Evolutionary conservation across 1,284 basidiomycete species (phyloP).

Genomic region (Ustilago bromivora): DNA sequence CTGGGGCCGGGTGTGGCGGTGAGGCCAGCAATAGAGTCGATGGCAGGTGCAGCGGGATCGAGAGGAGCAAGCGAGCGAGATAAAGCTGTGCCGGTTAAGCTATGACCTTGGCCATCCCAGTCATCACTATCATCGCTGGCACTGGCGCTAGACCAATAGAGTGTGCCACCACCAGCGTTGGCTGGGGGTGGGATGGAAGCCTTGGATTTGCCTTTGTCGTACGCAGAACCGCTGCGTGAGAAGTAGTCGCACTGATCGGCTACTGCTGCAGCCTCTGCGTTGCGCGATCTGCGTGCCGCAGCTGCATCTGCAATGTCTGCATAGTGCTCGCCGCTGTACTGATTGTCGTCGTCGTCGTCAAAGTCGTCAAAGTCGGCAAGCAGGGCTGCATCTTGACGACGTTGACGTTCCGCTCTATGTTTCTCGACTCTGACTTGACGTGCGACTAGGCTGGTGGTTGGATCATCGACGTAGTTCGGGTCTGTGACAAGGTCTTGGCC

Average conservation of each 20-base stretch:
- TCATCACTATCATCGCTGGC: slow-evolving; percentile 52
- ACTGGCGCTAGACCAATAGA: slow-evolving; percentile 37
- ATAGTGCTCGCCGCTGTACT: slow-evolving; percentile 16
- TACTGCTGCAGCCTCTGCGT: slow-evolving; percentile 13
- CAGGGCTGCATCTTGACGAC: slow-evolving; percentile 36
- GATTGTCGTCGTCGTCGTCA: slow-evolving; percentile 27
- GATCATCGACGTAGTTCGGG: slow-evolving; percentile 28
- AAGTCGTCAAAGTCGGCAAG: slow-evolving; percentile 38
- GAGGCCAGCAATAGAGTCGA: slow-evolving; percentile 17
- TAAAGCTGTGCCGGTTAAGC: not conserved
- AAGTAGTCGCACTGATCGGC: slow-evolving; percentile 48
- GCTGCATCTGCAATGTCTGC: slow-evolving; percentile 25
- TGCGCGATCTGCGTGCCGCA: slow-evolving; percentile 14
- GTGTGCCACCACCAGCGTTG: slow-evolving; percentile 6
- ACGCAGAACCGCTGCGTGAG: slow-evolving; percentile 27
- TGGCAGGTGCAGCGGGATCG: slow-evolving; percentile 13
- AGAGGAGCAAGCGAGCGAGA: slow-evolving; percentile 23
- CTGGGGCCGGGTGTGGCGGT: slow-evolving; percentile 40
- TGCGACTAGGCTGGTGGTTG: slow-evolving; percentile 38
- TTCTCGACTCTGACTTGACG: slow-evolving; percentile 50
- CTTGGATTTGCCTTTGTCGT: slow-evolving; percentile 28
- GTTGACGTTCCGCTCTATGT: slow-evolving; percentile 36
- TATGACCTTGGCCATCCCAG: slow-evolving; percentile 36
- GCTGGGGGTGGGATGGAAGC: slow-evolving; percentile 23
- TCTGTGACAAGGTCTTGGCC: slow-evolving; percentile 40